Base-by-base conservation (phyloP, 2,329 filamentous ascomycete genomes). In the Didymella pomorum region DNA sequence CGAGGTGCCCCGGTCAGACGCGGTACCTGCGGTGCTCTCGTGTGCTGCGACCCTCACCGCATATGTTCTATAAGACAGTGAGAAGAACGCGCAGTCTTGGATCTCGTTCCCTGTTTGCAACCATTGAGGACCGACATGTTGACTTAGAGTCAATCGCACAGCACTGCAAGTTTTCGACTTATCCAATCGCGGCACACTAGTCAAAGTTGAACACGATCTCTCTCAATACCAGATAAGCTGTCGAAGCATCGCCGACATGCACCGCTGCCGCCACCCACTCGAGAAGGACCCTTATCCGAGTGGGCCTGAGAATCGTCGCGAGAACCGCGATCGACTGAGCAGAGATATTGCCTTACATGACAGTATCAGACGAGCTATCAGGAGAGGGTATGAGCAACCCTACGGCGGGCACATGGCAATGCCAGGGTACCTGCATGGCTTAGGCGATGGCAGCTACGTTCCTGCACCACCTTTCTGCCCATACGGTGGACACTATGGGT, bases 241-340 rank as follows among this genome's bases (percentile, higher is more conserved):
- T n/a, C 14, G 9, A 43, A 3, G 7, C 20, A 11, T 12, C 20
- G 37, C 33, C 26, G 18, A n/a, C 26, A 50, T 50, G 44, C 31
- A 46, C 37, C 50, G 11, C 39, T 50, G 50, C 21, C 45, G 46
- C 5, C 50, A 58, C 10, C 31, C 44, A 25, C 18, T 51, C n/a
- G 25, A 37, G 1, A 43, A 63, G 8, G 56, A 62, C 26, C 56
- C 56, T 8, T 65, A 61, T 25, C 53, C 54, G 6, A 62, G 56
- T 43, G 64, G 62, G 5, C 52, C 59, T 16, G 62, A 64, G 14
- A 67, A 64, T 25, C 37, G 43, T 23, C 59, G 59, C 16, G 45
- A 46, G 5, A 65, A 63, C 25, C 52, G 48, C 23, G 33, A 54
- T n/a, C 44, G 56, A 18, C 28, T 54, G 16, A 37, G 47, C 12